Conservation (phyloP, 2,329 filamentous ascomycete species). For the Trichoderma sp. region DNA sequence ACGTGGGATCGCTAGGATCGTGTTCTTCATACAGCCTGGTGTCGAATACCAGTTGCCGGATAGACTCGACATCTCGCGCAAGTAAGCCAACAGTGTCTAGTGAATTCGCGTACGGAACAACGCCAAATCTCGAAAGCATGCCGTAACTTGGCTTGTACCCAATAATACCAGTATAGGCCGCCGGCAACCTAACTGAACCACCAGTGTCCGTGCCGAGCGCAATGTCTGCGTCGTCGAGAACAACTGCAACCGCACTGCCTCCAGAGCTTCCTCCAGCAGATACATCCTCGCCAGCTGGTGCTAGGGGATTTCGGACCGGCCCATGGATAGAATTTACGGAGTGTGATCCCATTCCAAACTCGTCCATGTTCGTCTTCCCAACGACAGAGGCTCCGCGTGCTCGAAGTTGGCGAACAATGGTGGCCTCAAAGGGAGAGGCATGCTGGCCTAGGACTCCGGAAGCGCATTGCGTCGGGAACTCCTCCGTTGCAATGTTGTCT, state of each 20-base stretch:
- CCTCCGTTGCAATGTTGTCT: slow-evolving; percentile 71
- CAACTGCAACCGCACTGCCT: slow-evolving; percentile 86
- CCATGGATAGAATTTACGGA: slow-evolving; percentile 71
- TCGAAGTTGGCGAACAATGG: slow-evolving; percentile 70
- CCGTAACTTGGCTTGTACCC: slow-evolving; percentile 95
- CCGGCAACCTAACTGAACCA: slow-evolving; percentile 82
- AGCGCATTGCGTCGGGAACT: slow-evolving; percentile 77
- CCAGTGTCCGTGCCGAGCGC: slow-evolving; percentile 93
- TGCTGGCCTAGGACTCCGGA: slow-evolving; percentile 73
- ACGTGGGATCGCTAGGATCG: slow-evolving; percentile 76
- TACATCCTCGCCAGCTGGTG: slow-evolving; percentile 38
- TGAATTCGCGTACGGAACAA: slow-evolving; percentile 90
- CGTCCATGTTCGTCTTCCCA: slow-evolving; percentile 91
- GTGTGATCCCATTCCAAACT: slow-evolving; percentile 94
- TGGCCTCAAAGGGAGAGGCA: slow-evolving; percentile 77
- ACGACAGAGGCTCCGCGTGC: slow-evolving; percentile 62
- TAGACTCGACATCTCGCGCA: slow-evolving; percentile 53
- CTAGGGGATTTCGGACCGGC: slow-evolving; percentile 57
- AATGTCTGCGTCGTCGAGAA: slow-evolving; percentile 55
- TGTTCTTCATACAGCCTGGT: slow-evolving; percentile 50
- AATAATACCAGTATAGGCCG: slow-evolving; percentile 79
- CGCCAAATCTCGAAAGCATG: slow-evolving; percentile 79
- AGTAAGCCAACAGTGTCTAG: slow-evolving; percentile 86
- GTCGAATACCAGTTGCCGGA: slow-evolving; percentile 56
- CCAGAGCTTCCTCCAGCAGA: slow-evolving; percentile 91